Evolutionary conservation across 2,329 filamentous ascomycete genomes (phyloP).

Genomic region (Lachnum nothofagi): DNA sequence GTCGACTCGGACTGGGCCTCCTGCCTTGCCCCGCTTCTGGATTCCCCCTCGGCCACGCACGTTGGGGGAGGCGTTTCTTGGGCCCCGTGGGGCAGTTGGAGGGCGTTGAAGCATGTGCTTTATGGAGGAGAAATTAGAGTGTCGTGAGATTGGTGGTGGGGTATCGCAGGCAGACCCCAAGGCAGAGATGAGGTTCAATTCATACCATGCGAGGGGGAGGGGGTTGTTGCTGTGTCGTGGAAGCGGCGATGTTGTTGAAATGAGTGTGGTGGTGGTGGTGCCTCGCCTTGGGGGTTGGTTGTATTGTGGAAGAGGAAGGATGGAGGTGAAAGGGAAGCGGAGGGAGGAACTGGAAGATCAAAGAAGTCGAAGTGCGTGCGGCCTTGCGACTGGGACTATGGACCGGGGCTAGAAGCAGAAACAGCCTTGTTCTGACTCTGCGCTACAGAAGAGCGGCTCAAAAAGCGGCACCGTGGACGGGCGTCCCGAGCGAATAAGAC

Average conservation of each 20-base stretch:
- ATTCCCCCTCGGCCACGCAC: slow-evolving; percentile 43
- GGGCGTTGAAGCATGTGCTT: slow-evolving; percentile 16
- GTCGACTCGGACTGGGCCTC: slow-evolving; percentile 42
- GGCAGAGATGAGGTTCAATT: slow-evolving; percentile 9
- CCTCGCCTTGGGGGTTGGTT: not conserved
- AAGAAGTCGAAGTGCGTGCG: no score
- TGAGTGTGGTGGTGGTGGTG: not conserved
- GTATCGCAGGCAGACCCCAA: not conserved
- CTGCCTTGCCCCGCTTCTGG: slow-evolving; percentile 40
- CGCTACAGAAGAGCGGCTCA: no score
- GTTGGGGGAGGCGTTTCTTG: slow-evolving; percentile 23
- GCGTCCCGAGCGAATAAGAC: no score
- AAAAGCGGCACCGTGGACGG: no score
- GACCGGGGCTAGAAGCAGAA: no score
- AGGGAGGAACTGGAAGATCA: not conserved
- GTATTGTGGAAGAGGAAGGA: not conserved
- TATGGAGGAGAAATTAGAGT: not conserved
- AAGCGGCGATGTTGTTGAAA: not conserved
- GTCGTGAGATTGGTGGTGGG: not conserved
- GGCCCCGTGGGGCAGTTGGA: slow-evolving; percentile 25
- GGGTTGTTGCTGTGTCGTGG: not conserved
- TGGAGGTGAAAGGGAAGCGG: not conserved
- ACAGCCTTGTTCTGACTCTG: no score
- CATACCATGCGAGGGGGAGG: slow-evolving; percentile 1
- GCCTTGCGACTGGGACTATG: no score